Evolutionary conservation across 345 rosid genomes (phyloP).

Genomic region (Rhizophora mangle): DNA sequence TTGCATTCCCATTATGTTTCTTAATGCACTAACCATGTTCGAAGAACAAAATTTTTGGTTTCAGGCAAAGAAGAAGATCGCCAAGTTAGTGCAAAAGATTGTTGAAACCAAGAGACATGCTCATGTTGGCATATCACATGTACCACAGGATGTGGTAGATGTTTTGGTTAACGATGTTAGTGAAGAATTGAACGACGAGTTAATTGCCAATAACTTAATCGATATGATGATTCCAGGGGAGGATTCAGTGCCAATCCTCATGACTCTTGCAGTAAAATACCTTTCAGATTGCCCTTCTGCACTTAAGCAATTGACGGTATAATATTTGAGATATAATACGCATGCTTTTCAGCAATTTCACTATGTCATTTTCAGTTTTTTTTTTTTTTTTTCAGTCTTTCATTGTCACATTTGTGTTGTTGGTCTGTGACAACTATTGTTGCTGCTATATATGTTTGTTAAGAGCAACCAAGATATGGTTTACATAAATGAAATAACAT

Average conservation of each 20-base stretch:
- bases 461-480: too few relatives aligned
- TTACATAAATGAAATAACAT: too few relatives aligned
- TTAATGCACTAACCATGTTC: neutral
- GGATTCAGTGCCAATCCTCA: constrained; percentile 93
- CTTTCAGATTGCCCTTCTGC: constrained; percentile 79
- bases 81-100: constrained; percentile 52
- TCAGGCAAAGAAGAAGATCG: constrained; percentile 94
- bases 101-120: constrained; percentile 42
- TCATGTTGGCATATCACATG: constrained; percentile 20
- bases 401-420: too few relatives aligned
- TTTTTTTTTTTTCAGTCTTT: too few relatives aligned
- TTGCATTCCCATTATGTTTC: neutral
- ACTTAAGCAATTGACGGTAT: constrained; percentile 68
- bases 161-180: constrained; percentile 60
- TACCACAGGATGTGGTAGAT: constrained; percentile 65
- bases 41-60: neutral
- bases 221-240: constrained; percentile 99
- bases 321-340: too few relatives aligned
- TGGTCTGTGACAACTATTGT: too few relatives aligned
- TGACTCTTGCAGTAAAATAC: constrained; percentile 82
- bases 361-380: too few relatives aligned
- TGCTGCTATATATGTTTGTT: too few relatives aligned
- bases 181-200: constrained; percentile 57
- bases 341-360: too few relatives aligned
- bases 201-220: constrained; percentile 81